Conservation (phyloP, 805 yeast species). For the Candida hungchunana region DNA sequence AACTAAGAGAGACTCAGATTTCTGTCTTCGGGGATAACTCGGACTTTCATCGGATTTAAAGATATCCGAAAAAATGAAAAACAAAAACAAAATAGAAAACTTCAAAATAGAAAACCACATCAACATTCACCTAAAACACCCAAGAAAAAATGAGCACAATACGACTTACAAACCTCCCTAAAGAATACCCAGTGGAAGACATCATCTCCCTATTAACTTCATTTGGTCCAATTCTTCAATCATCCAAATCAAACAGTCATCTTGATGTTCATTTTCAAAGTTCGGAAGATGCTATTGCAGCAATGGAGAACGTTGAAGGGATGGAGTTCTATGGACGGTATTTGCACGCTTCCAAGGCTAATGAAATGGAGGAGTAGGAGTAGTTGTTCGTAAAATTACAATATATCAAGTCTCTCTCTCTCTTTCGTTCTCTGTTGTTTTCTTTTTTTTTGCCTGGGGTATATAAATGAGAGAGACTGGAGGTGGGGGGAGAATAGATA, state of each 20-base stretch:
- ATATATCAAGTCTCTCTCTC: no score
- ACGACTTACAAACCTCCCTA: conserved; percentile 21
- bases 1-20: no score
- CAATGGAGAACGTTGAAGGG: conserved; percentile 25
- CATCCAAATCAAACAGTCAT: conserved; percentile 3
- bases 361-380: conserved; percentile 8
- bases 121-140: no score
- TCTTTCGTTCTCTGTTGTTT: background rate
- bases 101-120: no score
- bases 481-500: background rate
- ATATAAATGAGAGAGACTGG: background rate
- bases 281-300: conserved; percentile 21
- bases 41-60: no score
- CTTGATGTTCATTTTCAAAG: conserved; percentile 25
- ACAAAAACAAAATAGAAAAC: no score
- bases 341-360: conserved; percentile 18
- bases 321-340: conserved; percentile 15
- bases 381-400: background rate
- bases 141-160: conserved; percentile 18
- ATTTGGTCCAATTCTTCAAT: conserved; percentile 22
- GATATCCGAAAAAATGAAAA: no score
- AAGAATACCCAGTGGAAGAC: conserved; percentile 6
- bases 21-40: no score
- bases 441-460: background rate
- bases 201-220: conserved; percentile 18